Base-by-base conservation (phyloP, 2,329 filamentous ascomycete species). In the Ploettnerulaceae sp. region DNA sequence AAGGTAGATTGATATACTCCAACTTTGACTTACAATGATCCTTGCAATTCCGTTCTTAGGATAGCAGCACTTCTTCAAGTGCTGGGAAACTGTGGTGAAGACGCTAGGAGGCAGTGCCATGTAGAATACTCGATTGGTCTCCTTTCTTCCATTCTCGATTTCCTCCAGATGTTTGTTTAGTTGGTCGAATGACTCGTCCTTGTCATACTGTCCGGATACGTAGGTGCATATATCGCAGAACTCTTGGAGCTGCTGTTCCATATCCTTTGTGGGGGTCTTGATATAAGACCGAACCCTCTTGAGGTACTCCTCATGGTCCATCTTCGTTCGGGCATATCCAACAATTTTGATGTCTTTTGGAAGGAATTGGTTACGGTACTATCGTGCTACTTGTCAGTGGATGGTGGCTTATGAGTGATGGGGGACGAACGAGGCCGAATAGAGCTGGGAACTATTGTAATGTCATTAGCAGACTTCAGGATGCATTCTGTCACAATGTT, bases 321-420 rank as follows among this genome's bases (percentile, higher is more conserved):
- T 98, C 77, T 96, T 96, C 61, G 93, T 98, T 67, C 93, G 84
- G 62, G 93, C 93, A 88, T 98, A 98, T 75, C 93, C 93, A 63
- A 98, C 82, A 67, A 98, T 96, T 70, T 83, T 87, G 71, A 95
- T 89, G 70, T 94, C 89, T 72, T 95, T 95, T 62, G 82, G 93
- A 41, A 98, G 86, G 75, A 97, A 98, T 71, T 96, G 91, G 76
- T 98, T 98, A 67, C 93, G 89, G 75, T 91, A 95, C 90, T 95
- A 66, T 55, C 42, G 41, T 28, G 33, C 42, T 31, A 46, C 56
- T 39, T 54, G 38, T 62, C 29, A 57, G 34, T 26, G 41, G 15
- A n/a, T 17, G 35, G 14, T n/a, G 37, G 38, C 25, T 18, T 26
- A 14, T 11, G 15, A 14, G 11, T 53, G 24, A 42, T 39, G 41